These are phyloP conservation scores for Capronia epimyces DNA, from an alignment of 2,329 filamentous ascomycete species.

Conservation along the genomic window DNA sequence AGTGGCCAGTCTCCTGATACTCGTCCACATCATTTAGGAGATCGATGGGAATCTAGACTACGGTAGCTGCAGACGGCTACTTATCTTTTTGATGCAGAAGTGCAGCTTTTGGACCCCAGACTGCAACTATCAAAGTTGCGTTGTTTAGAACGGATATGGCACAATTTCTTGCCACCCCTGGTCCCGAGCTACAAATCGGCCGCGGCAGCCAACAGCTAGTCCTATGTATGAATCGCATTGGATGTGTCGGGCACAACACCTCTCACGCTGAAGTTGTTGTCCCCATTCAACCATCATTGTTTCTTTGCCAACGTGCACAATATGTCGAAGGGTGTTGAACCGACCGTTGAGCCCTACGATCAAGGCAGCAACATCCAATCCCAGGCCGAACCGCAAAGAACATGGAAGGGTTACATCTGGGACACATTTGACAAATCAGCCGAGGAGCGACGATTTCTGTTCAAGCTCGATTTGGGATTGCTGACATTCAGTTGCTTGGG, in stretches of 20 bases:
- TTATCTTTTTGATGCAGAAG: not conserved
- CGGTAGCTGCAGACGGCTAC: not conserved
- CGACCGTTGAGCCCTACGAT: not conserved
- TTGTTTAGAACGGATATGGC: not conserved
- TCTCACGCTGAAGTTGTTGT: not conserved
- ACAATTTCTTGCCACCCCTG: not conserved
- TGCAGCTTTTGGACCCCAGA: not conserved
- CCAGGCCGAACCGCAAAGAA: slow-evolving; percentile 28
- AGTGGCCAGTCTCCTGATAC: no score
- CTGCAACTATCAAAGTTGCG: not conserved
- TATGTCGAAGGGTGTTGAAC: not conserved
- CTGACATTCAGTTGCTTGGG: slow-evolving; percentile 52
- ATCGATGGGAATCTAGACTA: not conserved
- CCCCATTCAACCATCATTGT: not conserved
- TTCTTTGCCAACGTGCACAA: not conserved
- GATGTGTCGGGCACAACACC: not conserved
- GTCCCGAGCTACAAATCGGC: not conserved
- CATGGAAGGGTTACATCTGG: slow-evolving; percentile 49
- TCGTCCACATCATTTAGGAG: no score
- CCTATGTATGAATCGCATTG: no score
- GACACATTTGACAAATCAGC: slow-evolving; percentile 49
- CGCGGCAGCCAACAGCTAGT: no score
- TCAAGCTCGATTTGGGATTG: slow-evolving; percentile 53
- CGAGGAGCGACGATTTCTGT: slow-evolving; percentile 48
- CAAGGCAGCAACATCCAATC: not conserved